Percentiles rank a stretch among this genome's conserved stretches.
Evolutionary conservation across 768 basidiomycete species (phyloP).

Genomic region (Trichaptum fuscoviolaceum): DNA sequence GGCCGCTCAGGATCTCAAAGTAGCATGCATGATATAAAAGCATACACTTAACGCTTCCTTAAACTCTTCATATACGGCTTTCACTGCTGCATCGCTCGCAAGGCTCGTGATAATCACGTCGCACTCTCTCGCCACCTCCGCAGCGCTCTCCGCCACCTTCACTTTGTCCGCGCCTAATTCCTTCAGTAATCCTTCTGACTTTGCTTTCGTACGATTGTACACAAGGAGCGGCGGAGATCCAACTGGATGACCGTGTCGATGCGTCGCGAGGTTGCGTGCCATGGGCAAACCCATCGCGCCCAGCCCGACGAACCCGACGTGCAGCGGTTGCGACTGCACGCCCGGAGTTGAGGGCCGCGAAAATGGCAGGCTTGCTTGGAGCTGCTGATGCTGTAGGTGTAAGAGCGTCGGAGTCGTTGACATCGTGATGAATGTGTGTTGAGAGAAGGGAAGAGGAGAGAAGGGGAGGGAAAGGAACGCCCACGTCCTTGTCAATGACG

Average conservation of each 20-base stretch:
- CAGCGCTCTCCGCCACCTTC: conserved; percentile 48
- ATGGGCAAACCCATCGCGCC: conserved; percentile 73
- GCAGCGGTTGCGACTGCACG: conserved; percentile 22
- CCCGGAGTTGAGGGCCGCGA: conserved; percentile 56
- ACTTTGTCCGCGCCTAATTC: conserved; percentile 50
- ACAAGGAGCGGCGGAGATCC: conserved; percentile 53
- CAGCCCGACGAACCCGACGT: conserved; percentile 42
- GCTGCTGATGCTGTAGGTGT: conserved; percentile 7
- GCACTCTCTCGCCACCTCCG: conserved; percentile 57
- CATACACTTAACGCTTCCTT: conserved; percentile 52
- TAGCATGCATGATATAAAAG: conserved; percentile 8
- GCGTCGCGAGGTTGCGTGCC: conserved; percentile 72
- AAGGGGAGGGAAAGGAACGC: neutral
- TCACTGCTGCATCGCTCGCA: conserved; percentile 65
- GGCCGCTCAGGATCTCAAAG: conserved; percentile 26
- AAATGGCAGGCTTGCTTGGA: conserved; percentile 36
- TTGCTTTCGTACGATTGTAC: conserved; percentile 69
- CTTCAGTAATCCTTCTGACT: conserved; percentile 51
- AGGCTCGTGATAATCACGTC: conserved; percentile 77
- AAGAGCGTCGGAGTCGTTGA: neutral
- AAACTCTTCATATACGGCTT: conserved; percentile 56
- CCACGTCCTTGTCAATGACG: neutral
- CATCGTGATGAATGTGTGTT: neutral
- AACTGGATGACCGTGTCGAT: conserved; percentile 32
- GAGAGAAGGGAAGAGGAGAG: neutral